Conservation (phyloP, 108 stramenopile species). For the Skeletonema grethae region DNA sequence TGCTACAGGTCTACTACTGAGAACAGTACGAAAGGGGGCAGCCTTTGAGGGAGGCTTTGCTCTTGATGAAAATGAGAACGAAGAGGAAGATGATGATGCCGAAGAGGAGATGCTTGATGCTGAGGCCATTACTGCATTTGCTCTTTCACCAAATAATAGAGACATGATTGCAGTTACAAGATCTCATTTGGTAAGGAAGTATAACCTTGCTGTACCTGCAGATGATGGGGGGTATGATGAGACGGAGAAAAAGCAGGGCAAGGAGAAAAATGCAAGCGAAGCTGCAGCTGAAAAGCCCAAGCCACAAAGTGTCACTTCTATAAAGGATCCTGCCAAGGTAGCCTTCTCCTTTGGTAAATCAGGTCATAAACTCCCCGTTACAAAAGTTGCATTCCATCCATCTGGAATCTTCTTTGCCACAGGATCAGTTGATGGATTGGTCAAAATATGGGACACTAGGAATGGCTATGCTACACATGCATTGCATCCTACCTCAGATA, state of each 20-base stretch:
- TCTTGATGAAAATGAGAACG: conserved; percentile 34
- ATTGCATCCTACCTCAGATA: conserved; percentile 58
- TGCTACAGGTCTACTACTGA: conserved; percentile 48
- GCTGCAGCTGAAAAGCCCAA: conserved; percentile 1
- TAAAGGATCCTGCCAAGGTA: conserved; percentile 42
- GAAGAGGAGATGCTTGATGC: conserved; percentile 72
- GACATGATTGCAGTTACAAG: conserved; percentile 70
- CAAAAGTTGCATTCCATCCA: conserved; percentile 68
- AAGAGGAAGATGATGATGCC: conserved; percentile 70
- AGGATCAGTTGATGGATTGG: conserved; percentile 83
- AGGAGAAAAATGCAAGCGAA: conserved; percentile 9
- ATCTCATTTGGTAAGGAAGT: conserved; percentile 70
- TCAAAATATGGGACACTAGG: conserved; percentile 83
- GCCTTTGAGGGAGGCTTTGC: conserved; percentile 16
- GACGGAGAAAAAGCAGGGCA: conserved; percentile 10
- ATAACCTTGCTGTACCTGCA: conserved; percentile 46
- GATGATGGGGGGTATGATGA: conserved; percentile 5
- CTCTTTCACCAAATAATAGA: conserved; percentile 59
- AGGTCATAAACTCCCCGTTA: conserved; percentile 79
- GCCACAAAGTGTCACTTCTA: conserved; percentile 25
- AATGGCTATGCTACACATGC: conserved; percentile 84
- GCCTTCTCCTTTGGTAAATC: conserved; percentile 66
- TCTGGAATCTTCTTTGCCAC: conserved; percentile 83
- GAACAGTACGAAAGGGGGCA: conserved; percentile 48
- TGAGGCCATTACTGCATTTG: conserved; percentile 82